These are phyloP conservation scores for Pythium chondricola DNA, from an alignment of 352 stramenopile species.

Conservation along the genomic window DNA sequence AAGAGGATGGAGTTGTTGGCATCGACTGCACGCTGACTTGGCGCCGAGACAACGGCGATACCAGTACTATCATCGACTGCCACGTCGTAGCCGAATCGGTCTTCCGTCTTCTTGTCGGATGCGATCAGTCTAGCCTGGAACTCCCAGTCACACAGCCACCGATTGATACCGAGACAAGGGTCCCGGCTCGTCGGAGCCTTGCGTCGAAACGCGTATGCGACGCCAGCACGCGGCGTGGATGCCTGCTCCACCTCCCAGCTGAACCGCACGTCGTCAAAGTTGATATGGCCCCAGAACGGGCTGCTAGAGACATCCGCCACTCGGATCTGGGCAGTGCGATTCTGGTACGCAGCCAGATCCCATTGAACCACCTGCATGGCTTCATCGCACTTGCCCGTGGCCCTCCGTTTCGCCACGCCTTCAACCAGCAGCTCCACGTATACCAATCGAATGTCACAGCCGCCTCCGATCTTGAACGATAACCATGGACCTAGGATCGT, in stretches of 20 bases:
- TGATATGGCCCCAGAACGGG: slow-evolving; percentile 93
- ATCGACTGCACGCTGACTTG: slow-evolving; percentile 66
- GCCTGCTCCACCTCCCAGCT: slow-evolving; percentile 81
- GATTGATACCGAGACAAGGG: slow-evolving; percentile 59
- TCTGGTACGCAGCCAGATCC: slow-evolving; percentile 79
- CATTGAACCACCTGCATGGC: slow-evolving; percentile 86
- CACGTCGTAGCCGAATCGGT: slow-evolving; percentile 84
- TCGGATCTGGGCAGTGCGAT: slow-evolving; percentile 85
- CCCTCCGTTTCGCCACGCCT: slow-evolving; percentile 74
- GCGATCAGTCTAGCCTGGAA: slow-evolving; percentile 83
- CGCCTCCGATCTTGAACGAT: slow-evolving; percentile 93
- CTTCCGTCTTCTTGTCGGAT: slow-evolving; percentile 85
- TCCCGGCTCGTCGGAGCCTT: slow-evolving; percentile 46
- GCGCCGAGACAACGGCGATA: slow-evolving; percentile 73
- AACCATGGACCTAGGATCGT: slow-evolving; percentile 85
- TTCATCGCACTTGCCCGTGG: slow-evolving; percentile 89
- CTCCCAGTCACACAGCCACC: slow-evolving; percentile 76
- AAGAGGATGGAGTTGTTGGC: slow-evolving; percentile 75
- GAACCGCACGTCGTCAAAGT: slow-evolving; percentile 94
- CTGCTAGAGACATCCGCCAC: slow-evolving; percentile 89
- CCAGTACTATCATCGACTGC: slow-evolving; percentile 78
- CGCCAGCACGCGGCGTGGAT: slow-evolving; percentile 56
- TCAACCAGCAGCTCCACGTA: slow-evolving; percentile 96
- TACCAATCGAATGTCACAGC: slow-evolving; percentile 86
- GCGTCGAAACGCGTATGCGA: slow-evolving; percentile 75